Conservation (phyloP, 2,329 filamentous ascomycete genomes). For the Dichotomopilus funicola region DNA sequence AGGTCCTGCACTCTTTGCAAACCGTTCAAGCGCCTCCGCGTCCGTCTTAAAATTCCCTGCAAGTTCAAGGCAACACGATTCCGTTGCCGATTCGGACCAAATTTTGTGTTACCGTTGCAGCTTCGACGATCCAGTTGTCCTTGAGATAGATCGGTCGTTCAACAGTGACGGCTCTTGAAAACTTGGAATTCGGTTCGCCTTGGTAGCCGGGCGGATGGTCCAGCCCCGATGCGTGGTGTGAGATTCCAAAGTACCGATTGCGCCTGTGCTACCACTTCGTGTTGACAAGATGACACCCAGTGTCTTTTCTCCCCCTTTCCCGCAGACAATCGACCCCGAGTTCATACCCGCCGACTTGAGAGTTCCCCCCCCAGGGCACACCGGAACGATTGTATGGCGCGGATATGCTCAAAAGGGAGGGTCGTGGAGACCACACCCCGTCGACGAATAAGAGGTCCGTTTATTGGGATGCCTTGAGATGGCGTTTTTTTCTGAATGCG, state of each 20-base stretch:
- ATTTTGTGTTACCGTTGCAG: neutral
- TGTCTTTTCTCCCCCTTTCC: no score
- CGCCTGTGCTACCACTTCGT: no score
- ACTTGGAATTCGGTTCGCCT: no score
- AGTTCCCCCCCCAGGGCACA: neutral
- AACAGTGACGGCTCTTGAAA: no score
- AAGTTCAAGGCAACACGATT: neutral
- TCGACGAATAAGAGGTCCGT: slow-evolving; percentile 6
- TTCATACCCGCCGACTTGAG: neutral
- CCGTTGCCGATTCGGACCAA: neutral
- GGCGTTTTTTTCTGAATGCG: slow-evolving; percentile 4
- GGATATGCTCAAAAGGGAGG: neutral
- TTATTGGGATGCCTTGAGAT: slow-evolving; percentile 16
- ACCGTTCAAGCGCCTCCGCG: neutral
- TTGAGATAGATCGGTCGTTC: no score
- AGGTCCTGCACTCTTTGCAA: no score
- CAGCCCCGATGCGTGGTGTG: no score
- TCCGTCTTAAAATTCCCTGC: slow-evolving; percentile 1
- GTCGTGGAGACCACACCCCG: neutral
- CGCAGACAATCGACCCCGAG: no score
- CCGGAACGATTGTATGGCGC: neutral
- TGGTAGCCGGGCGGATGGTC: no score
- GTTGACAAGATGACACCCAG: no score
- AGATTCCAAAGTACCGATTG: no score
- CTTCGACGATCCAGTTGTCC: no score